These are phyloP conservation scores for Epichloe brachyelytri DNA, from an alignment of 2,329 filamentous ascomycete species.

Conservation along the genomic window DNA sequence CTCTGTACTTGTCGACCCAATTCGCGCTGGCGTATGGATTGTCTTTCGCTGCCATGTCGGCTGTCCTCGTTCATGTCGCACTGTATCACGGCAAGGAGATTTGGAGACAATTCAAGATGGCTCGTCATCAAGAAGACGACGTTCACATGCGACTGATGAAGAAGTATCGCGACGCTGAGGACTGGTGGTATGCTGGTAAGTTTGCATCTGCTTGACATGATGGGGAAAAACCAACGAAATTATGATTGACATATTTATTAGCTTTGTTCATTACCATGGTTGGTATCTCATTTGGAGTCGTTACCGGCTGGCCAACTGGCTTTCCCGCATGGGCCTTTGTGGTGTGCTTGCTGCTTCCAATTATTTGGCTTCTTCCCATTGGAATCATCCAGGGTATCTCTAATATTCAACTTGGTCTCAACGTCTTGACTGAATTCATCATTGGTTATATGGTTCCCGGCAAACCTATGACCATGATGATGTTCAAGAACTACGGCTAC, in stretches of 20 bases:
- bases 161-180: conserved; percentile 45
- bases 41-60: conserved; percentile 53
- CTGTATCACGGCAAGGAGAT: conserved; percentile 44
- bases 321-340: conserved; percentile 47
- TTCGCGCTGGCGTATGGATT: conserved; percentile 49
- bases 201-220: conserved; percentile 12
- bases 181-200: conserved; percentile 46
- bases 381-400: conserved; percentile 50
- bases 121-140: conserved; percentile 43
- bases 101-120: conserved; percentile 40
- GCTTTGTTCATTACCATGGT: conserved; percentile 40
- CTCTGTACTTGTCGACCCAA: conserved; percentile 50
- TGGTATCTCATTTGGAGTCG: conserved; percentile 39
- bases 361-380: conserved; percentile 47
- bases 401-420: conserved; percentile 52
- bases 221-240: not conserved
- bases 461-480: conserved; percentile 59
- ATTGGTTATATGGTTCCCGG: conserved; percentile 63
- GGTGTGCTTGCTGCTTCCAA: conserved; percentile 42
- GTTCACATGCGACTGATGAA: conserved; percentile 49
- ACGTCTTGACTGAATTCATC: conserved; percentile 61
- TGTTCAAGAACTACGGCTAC: conserved; percentile 65
- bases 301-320: conserved; percentile 41
- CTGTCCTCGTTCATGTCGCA: conserved; percentile 42
- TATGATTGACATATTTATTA: conserved; percentile 1